phyloP scores from a whole-genome alignment of 2,329 filamentous ascomycete species.

The Neocatenulostroma microsporum region DNA sequence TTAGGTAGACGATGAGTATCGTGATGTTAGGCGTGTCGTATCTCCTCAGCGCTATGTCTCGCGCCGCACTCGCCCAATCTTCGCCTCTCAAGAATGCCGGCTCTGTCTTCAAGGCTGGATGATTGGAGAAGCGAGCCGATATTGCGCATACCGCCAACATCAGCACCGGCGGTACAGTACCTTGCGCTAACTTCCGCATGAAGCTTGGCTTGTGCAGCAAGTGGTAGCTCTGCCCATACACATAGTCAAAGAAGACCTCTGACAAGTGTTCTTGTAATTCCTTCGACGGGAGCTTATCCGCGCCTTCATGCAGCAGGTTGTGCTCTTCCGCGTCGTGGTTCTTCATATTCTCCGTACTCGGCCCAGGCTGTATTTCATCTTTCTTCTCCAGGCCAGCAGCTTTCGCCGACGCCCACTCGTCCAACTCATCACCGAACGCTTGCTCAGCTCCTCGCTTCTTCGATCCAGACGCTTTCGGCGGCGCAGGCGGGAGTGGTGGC shows the following conservation, averaged over 20 bases:
- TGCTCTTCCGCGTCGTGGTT: constrained; percentile 58
- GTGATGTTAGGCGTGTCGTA: constrained; percentile 97
- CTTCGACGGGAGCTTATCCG: constrained; percentile 70
- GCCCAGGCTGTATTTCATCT: constrained; percentile 15
- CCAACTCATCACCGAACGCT: constrained; percentile 74
- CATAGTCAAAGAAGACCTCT: constrained; percentile 89
- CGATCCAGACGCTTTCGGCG: constrained; percentile 45
- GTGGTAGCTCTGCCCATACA: constrained; percentile 93
- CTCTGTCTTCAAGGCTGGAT: constrained; percentile 67
- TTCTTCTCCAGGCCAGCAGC: constrained; percentile 44
- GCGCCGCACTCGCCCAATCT: constrained; percentile 79
- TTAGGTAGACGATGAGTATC: constrained; percentile 79
- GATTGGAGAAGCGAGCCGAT: constrained; percentile 87
- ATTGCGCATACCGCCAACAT: constrained; percentile 91
- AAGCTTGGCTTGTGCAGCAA: constrained; percentile 95
- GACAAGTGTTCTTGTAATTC: constrained; percentile 90
- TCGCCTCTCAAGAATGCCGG: constrained; percentile 83
- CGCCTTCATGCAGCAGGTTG: constrained; percentile 71
- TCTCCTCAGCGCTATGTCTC: constrained; percentile 75
- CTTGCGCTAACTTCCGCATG: constrained; percentile 75
- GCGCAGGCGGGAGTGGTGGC: constrained; percentile 57
- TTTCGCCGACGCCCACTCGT: constrained; percentile 62
- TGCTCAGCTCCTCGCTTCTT: constrained; percentile 83
- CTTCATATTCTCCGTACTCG: constrained; percentile 10
- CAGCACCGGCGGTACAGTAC: constrained; percentile 78